Conservation (phyloP, 306 rosid genomes). For the Vigna trinervia region DNA sequence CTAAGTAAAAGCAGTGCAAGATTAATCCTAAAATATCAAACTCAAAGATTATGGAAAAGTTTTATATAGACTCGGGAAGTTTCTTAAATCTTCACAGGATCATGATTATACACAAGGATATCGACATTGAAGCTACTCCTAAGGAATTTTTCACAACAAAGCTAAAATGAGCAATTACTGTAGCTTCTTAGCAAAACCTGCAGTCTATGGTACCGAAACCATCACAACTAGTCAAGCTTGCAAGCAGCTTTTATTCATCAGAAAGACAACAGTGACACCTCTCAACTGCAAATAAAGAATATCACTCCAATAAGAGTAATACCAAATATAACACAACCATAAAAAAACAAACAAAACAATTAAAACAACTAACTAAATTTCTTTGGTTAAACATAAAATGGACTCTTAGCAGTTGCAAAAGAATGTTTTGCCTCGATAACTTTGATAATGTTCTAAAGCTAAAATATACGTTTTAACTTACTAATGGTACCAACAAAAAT, state of each 20-base stretch:
- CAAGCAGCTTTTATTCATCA: constrained; percentile 56
- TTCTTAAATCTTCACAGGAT: background rate
- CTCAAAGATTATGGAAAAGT: background rate
- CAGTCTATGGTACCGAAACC: constrained; percentile 55
- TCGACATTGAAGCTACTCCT: constrained; percentile 26
- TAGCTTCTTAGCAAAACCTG: constrained; percentile 40
- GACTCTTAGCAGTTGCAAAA: background rate
- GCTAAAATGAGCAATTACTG: constrained; percentile 38
- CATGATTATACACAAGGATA: constrained; percentile 47
- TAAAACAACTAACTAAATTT: background rate
- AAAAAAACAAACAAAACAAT: background rate
- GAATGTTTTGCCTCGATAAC: constrained; percentile 3
- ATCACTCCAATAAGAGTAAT: constrained; percentile 18
- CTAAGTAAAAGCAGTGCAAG: background rate
- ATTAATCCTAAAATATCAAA: constrained; percentile 19
- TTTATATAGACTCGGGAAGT: background rate
- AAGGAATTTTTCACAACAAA: constrained; percentile 38
- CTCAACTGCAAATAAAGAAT: constrained; percentile 47
- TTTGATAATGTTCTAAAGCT: background rate
- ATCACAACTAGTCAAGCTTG: constrained; percentile 43
- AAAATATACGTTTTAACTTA: background rate
- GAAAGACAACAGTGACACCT: constrained; percentile 38
- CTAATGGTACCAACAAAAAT: background rate
- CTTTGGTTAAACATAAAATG: constrained; percentile 24
- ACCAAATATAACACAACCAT: constrained; percentile 26